A percentile compares a stretch with the other conserved stretches of the same genome.
Evolutionary conservation across 208 protist genomes (phyloP).

Genomic region (Trypanosoma lewisi): DNA sequence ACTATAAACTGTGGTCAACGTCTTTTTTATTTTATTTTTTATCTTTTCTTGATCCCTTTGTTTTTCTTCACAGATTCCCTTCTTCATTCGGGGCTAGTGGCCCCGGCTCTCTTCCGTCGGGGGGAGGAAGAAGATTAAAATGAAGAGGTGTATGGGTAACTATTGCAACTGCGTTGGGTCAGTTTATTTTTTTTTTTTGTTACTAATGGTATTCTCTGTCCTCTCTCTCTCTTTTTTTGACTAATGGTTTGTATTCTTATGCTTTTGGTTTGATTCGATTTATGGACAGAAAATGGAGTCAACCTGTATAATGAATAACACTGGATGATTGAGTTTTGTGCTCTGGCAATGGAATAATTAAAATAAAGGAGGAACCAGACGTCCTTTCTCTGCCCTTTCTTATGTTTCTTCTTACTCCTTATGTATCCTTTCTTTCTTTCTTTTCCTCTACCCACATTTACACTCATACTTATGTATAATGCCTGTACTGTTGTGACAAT

Average conservation of each 20-base stretch:
- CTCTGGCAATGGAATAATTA: too few species aligned
- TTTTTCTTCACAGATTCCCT: background rate
- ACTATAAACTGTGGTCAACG: background rate
- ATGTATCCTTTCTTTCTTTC: too few species aligned
- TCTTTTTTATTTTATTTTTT: slow-evolving; percentile 10
- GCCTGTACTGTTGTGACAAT: background rate
- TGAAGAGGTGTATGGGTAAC: slow-evolving; percentile 4
- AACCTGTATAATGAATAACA: too few species aligned
- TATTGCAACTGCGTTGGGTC: background rate
- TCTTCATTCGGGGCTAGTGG: background rate
- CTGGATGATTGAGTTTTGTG: too few species aligned
- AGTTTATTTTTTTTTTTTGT: slow-evolving; percentile 21
- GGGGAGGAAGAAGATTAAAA: background rate
- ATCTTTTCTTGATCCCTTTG: background rate
- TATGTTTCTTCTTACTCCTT: too few species aligned
- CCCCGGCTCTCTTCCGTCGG: background rate
- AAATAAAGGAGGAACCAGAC: too few species aligned
- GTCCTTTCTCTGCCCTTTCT: too few species aligned
- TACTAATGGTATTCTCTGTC: slow-evolving; percentile 1
- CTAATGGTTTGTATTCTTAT: background rate
- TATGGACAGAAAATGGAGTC: too few species aligned
- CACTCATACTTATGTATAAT: background rate
- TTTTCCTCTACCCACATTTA: slow-evolving; percentile 8
- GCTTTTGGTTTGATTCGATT: background rate
- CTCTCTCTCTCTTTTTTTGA: slow-evolving; percentile 1